Base-by-base conservation (phyloP, 495 filamentous ascomycete species). In the Glonium stellatum region DNA sequence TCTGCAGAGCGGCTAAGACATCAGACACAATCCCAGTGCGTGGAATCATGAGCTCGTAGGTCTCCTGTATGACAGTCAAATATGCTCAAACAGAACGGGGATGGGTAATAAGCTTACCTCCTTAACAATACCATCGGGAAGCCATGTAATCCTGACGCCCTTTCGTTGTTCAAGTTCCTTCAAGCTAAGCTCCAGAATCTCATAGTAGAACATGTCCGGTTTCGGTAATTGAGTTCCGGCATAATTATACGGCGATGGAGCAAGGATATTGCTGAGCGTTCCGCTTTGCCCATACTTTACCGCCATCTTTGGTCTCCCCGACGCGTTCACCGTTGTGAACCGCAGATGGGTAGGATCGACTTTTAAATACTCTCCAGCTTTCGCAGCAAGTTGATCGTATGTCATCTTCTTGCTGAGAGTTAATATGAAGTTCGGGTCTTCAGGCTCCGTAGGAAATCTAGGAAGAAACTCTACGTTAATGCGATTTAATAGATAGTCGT, bases 131-230 rank as follows among this genome's bases (percentile, higher is more conserved):
- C 95, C 93, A 58, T 99, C 95, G 23, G 84, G 86, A 41, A 99
- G 78, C 82, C 86, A 89, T 6, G 79, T 87, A 42, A 99, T 74
- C 69, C 87, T 90, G 62, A 96, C 72, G 57, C 71, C 79, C 72
- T 92, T 96, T 75, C 93, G 92, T 31, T 86, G 92, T 65, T 99
- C 95, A 37, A 90, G 79, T 69, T 99, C 95, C 52, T 87, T 90
- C 50, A 99, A 75, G 60, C 89, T 95, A 75, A 95, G 90, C 49
- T 99, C 93, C 31, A 99, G 76, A 15, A 96, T 80, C 71, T 99
- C 93, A 62, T 90, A 97, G 71, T 83, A 96, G 31, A 99, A 74
- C 9, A 84, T 81, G 72, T 97, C 90, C 27, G 78, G 67, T 36
- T 84, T 79, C 65, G 89, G 88, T 68, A 84, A 84, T 66, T 78